Base-by-base conservation (phyloP, 2,329 filamentous ascomycete genomes). In the Penicillium capsulatum region DNA sequence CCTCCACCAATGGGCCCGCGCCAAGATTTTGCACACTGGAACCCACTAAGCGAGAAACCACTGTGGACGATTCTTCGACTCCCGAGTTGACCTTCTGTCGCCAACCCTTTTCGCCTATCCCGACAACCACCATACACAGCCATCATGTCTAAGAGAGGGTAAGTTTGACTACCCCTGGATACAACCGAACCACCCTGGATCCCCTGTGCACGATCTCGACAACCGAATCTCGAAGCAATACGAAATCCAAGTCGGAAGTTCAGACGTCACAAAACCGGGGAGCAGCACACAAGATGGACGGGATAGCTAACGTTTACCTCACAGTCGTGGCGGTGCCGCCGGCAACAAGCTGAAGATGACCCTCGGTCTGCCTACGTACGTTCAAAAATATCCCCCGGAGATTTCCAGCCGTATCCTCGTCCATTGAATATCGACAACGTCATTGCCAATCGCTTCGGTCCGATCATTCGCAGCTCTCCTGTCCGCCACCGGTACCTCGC, bases 281-380 rank as follows among this genome's bases (percentile, higher is more conserved):
- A 28, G 26, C 26, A 28, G n/a, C 26, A 28, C 11, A 28, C 30
- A 38, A 34, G 10, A 27, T 17, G 38, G 17, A 46, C 17, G 5
- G 16, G 39, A 45, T 36, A 34, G 46, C 55, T 60, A 49, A 57
- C 50, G 34, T 36, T 45, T 44, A 10, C 17, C 14, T 40, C 24
- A 56, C 58, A 79, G 77, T 71, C 75, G 79, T 67, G 77, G 88
- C 81, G 86, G 85, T 86, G 85, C 88, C 80, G 86, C 90, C 69
- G 92, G 92, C 83, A 94, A 94, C 86, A 98, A 98, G 86, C 86
- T 97, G 68, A 97, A 95, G 86, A 98, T 98, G 92, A 96, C 92
- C 74, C 88, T 98, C 76, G 92, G 88, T 96, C 89, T 98, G 68
- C 92, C 92, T 76, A 89, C 95, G 90, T 96, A 94, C 74, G 89